These are phyloP conservation scores for Cryptosporidium canis DNA, from an alignment of 169 alveolate genomes.

Conservation along the genomic window DNA sequence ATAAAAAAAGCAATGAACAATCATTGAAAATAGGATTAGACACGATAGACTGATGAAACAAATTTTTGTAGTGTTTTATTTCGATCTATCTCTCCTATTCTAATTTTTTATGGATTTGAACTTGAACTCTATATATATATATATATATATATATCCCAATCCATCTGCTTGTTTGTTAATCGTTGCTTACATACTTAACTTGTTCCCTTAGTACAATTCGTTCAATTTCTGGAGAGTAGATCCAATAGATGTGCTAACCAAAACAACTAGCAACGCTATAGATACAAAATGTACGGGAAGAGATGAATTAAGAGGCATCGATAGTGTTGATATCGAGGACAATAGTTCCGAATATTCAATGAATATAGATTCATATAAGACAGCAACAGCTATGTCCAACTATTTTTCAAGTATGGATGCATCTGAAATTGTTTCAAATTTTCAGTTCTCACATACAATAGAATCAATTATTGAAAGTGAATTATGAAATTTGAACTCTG, in stretches of 20 bases:
- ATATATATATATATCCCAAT: too few relatives aligned
- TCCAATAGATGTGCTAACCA: conserved; percentile 32
- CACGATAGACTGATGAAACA: conserved; percentile 56
- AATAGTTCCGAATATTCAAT: conserved; percentile 12
- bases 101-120: conserved; percentile 35
- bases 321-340: conserved; percentile 8
- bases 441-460: conserved; percentile 46
- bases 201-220: conserved; percentile 50
- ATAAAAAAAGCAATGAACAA: not conserved
- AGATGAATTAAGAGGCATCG: not conserved
- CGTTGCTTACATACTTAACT: conserved; percentile 2
- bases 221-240: conserved; percentile 61
- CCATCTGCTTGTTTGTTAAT: not conserved
- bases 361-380: conserved; percentile 22
- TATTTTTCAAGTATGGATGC: conserved; percentile 56
- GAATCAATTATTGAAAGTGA: conserved; percentile 55
- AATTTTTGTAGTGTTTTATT: conserved; percentile 12
- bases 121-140: not conserved
- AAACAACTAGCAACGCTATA: not conserved
- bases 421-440: conserved; percentile 45
- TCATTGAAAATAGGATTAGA: conserved; percentile 28
- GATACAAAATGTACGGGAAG: not conserved
- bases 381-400: conserved; percentile 47
- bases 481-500: conserved; percentile 5
- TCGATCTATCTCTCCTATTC: conserved; percentile 26